Evolutionary conservation across 306 rosid species (phyloP).

Genomic region (Senna siamea): DNA sequence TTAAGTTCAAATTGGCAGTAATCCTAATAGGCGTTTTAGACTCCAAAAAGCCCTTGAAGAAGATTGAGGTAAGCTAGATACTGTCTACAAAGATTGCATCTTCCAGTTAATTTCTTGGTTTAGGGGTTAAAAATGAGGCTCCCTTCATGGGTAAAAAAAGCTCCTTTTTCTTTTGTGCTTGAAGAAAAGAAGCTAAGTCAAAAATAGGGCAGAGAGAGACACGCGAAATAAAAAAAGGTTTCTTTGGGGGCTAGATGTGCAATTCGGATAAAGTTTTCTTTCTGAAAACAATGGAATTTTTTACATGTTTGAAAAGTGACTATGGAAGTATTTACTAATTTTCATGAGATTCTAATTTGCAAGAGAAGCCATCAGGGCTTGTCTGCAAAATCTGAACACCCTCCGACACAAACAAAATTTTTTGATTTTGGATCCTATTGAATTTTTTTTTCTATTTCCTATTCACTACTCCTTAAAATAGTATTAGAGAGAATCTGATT

Average conservation of each 20-base stretch:
- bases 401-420: too few relatives aligned
- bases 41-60: slow-evolving; percentile 20
- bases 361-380: too few relatives aligned
- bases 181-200: slow-evolving; percentile 41
- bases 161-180: slow-evolving; percentile 19
- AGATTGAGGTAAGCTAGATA: too few relatives aligned
- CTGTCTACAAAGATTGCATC: slow-evolving; percentile 34
- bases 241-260: slow-evolving; percentile 19
- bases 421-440: too few relatives aligned
- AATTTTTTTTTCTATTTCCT: too few relatives aligned
- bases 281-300: slow-evolving; percentile 20
- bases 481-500: too few relatives aligned
- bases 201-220: neutral
- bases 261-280: slow-evolving; percentile 19
- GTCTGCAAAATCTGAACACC: too few relatives aligned
- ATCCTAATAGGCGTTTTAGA: slow-evolving; percentile 24
- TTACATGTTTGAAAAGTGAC: too few relatives aligned
- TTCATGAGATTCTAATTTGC: too few relatives aligned
- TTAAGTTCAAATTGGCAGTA: slow-evolving; percentile 39
- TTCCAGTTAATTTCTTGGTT: slow-evolving; percentile 41
- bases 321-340: too few relatives aligned
- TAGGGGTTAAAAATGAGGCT: slow-evolving; percentile 7
- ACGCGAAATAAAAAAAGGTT: neutral
- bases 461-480: too few relatives aligned
- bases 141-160: neutral